A percentile compares a stretch with the other conserved stretches of the same genome.
These are phyloP conservation scores for Sporothrix pallida DNA, from an alignment of 2,329 filamentous ascomycete species.

Conservation along the genomic window DNA sequence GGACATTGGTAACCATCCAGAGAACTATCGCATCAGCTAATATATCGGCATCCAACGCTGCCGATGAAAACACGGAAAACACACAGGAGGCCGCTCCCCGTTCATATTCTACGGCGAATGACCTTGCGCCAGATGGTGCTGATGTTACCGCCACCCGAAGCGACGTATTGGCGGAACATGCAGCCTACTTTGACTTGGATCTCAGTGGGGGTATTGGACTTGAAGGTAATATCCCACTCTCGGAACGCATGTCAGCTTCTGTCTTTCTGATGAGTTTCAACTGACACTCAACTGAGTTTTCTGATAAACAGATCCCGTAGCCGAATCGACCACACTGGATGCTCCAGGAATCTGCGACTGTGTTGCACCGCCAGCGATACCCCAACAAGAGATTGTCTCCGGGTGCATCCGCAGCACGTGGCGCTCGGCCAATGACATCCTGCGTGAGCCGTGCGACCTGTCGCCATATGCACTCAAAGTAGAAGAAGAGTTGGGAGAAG, in stretches of 20 bases:
- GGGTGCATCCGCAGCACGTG: not conserved
- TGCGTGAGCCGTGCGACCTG: not conserved
- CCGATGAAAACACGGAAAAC: not conserved
- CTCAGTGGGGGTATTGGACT: too few relatives aligned
- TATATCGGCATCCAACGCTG: not conserved
- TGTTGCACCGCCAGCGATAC: not conserved
- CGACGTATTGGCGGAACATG: too few relatives aligned
- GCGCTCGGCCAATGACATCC: not conserved
- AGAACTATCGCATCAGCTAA: not conserved
- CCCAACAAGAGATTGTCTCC: not conserved
- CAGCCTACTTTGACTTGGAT: not conserved
- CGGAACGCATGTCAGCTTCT: too few relatives aligned
- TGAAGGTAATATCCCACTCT: too few relatives aligned
- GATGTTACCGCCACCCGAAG: too few relatives aligned
- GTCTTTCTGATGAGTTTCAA: too few relatives aligned
- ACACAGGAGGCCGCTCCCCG: too few relatives aligned
- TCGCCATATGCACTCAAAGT: not conserved
- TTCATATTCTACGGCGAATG: too few relatives aligned
- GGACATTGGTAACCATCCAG: not conserved
- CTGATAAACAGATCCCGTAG: too few relatives aligned
- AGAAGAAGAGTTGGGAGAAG: not conserved
- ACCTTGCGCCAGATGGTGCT: too few relatives aligned
- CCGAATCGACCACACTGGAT: not conserved
- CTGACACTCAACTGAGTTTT: too few relatives aligned
- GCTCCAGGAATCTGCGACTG: not conserved